Base-by-base conservation (phyloP, 1,284 basidiomycete genomes). In the Austroboletus olivaceoglutinosus region DNA sequence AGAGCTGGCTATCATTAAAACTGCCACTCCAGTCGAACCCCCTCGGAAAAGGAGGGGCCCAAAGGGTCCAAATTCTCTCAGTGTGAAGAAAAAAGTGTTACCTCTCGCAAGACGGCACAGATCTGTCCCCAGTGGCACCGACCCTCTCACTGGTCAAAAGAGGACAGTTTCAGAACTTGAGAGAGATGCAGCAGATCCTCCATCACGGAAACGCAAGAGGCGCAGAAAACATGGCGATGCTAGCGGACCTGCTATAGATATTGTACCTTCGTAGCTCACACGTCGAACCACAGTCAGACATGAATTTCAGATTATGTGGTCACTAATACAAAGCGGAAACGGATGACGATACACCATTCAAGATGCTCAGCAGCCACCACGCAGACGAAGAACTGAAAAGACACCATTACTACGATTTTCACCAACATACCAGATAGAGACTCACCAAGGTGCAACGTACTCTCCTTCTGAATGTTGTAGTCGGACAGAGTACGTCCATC, bases 41-140 rank as follows among this genome's bases (percentile, higher is more conserved):
- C 65, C 68, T n/a, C 86, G 81, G 65, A 87, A 83, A 67, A 81
- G 77, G 58, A 86, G 80, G 61, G 85, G 83, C 2, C 85, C 87
- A 0, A 95, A 93, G 65, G 91, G 79, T 0, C 93, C 95, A 0
- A 99, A 99, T 72, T 93, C 96, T 15, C 77, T 99, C 5, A 94
- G 92, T 53, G 74, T 95, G 34, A 94, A 91, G 76, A 98, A 93
- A 77, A 93, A 93, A 73, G 12, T n/a, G 8, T 45, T 29, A 7
- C 42, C 46, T 50, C 38, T n/a, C 27, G 6, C 36, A 16, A 47
- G 44, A 31, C 58, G 42, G 49, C 30, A 33, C 25, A n/a, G 37
- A 3, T 30, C 23, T 27, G 10, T 13, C 6, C 4, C 22, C 4
- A 15, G 4, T 18, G 6, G n/a, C 22, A 13, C 30, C n/a, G 39